Evolutionary conservation across 441 rosid species (phyloP), one percentile per base, ranked within the genome.

Genomic region (Eutrema salsugineum): DNA sequence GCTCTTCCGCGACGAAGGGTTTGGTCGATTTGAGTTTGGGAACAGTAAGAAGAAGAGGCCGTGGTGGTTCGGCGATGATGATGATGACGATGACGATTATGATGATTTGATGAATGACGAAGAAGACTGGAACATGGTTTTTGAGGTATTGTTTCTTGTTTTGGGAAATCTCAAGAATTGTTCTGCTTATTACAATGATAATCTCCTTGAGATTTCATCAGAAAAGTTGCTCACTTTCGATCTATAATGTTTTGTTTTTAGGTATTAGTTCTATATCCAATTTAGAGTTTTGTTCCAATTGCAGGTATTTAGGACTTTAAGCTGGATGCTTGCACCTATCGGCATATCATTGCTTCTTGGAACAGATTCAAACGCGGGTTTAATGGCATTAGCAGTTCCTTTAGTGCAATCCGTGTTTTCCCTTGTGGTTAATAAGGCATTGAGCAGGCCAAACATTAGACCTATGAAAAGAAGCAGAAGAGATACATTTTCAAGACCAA

Each of bases 351-450:
- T 85, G 74, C 75, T 94, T 63, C 73, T 92, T 4, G 96, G 96
- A 77, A 89, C 90, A 12, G 91, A 88, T 40, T 80, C 95, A 56
- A 85, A 86, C 77, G 90, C 94, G 5, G 85, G 94, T 55, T 38
- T 92, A 51, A 92, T 91, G 97, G 97, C 97, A 62, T 78, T 88
- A 76, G 98, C 87, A 1, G 91, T 91, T 77, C 99, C 99, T 17
- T 64, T 94, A 15, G 91, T 88, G 6, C 96, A 90, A 78, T 77
- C 93, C 4, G 61, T 81, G 11, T 60, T 91, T 39, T 84, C 96
- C 6, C 78, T 94, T 30, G 88, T 81, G 65, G 57, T 88, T 51
- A 86, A 81, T 68, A 85, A 77, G 77, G 85, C 86, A 12, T 80
- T 85, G 84, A 89, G 89, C 59, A 75, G 66, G 47, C 51, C 82